phyloP scores from a whole-genome alignment of 148 eudicot genomes.

The Oxyria digyna region DNA sequence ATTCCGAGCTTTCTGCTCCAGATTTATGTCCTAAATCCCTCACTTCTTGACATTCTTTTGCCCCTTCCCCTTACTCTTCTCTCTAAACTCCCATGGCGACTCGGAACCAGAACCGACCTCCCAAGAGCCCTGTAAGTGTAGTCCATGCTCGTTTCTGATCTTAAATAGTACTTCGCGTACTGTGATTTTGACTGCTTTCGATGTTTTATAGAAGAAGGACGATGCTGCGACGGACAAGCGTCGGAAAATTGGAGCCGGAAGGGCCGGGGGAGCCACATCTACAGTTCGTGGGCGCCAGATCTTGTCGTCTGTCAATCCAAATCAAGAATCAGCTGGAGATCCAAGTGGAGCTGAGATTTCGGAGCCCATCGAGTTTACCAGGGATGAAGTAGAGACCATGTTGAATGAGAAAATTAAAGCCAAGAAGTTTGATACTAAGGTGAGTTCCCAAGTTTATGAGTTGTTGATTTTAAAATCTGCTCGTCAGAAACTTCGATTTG shows the following conservation, averaged over 20 bases:
- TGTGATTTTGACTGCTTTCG: neutral
- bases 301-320: slow-evolving; percentile 21
- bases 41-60: neutral
- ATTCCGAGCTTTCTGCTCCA: slow-evolving; percentile 2
- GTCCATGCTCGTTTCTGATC: neutral
- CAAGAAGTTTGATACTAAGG: slow-evolving; percentile 55
- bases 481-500: neutral
- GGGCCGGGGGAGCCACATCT: slow-evolving; percentile 25
- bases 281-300: slow-evolving; percentile 35
- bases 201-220: slow-evolving; percentile 27
- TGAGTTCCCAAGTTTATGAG: slow-evolving; percentile 3
- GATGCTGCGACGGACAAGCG: slow-evolving; percentile 37
- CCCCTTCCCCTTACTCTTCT: neutral
- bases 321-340: slow-evolving; percentile 21
- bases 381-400: slow-evolving; percentile 57
- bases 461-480: neutral
- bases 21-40: slow-evolving; percentile 3
- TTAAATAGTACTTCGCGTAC: neutral
- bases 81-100: slow-evolving; percentile 20
- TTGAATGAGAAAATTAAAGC: slow-evolving; percentile 64
- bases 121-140: slow-evolving; percentile 32
- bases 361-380: slow-evolving; percentile 40
- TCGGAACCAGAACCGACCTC: slow-evolving; percentile 42
- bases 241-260: slow-evolving; percentile 29
- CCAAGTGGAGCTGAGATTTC: slow-evolving; percentile 20